Base-by-base conservation (phyloP, 139 green algal genomes). In the Mesotaenium endlicherianum region DNA sequence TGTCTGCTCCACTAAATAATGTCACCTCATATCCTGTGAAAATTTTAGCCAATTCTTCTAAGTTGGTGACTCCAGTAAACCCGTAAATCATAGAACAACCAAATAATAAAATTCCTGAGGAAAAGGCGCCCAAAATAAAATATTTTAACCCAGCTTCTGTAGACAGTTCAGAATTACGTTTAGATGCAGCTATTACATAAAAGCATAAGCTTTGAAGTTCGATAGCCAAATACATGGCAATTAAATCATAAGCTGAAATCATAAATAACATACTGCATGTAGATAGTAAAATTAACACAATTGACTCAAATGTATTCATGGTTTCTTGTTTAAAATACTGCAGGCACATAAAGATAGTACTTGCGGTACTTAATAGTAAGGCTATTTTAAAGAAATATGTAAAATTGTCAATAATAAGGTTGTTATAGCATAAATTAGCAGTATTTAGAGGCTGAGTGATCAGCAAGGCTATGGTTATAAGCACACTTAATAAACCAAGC, bases 181-280 rank as follows among this genome's bases (percentile, higher is more conserved):
- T 90, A 36, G 86, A 81, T 47, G 85, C 89, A n/a, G 89, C 89
- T 60, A 93, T 77, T 40, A 93, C 89, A 89, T 93, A 93, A 87
- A 92, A 91, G 77, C 87, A 93, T 76, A 93, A 88, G 86, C 88
- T 93, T 86, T 93, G 90, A 45, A 92, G 70, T 88, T 93, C 91
- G 38, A 93, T 81, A 20, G 88, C 86, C 83, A 93, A 82, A 87
- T 93, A 93, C n/a, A 93, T 75, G 76, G 88, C 89, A 74, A 93
- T 85, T 74, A 92, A 91, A 81, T 93, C 90, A 68, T 77, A 81
- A 77, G 88, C 85, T 77, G 82, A 88, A 30, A 93, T 88, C 71
- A 93, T 81, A 64, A 91, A 92, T 30, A 92, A 60, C 83, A 93
- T 93, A 88, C 90, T 90, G 60, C 53, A 83, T 42, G 85, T 89